Evolutionary conservation across 1,139 yeast genomes (phyloP).

Genomic region (Zygoascus meyerae): DNA sequence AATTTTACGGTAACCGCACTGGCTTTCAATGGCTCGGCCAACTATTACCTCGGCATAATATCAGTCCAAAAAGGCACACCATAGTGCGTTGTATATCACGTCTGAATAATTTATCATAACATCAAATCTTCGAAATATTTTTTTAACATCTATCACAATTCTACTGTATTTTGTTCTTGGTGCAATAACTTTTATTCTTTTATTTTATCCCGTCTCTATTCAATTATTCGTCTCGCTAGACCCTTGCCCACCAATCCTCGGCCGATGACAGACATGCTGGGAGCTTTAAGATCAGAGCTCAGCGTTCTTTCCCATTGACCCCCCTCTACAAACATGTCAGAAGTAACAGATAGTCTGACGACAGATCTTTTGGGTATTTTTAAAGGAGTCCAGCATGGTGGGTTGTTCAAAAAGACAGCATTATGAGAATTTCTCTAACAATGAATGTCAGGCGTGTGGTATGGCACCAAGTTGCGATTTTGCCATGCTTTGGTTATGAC

Average conservation of each 20-base stretch:
- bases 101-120: no score
- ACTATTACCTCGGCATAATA: no score
- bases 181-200: neutral
- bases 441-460: slow-evolving; percentile 40
- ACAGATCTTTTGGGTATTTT: slow-evolving; percentile 5
- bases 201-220: neutral
- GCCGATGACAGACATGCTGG: neutral
- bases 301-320: no score
- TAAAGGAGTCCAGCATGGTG: slow-evolving; percentile 10
- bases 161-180: no score
- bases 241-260: neutral
- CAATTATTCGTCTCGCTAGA: neutral
- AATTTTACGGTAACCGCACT: no score
- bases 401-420: neutral
- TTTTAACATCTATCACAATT: no score
- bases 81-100: no score
- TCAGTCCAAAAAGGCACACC: no score
- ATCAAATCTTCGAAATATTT: no score
- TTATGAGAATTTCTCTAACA: neutral
- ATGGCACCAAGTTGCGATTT: slow-evolving; percentile 70
- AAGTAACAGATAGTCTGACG: slow-evolving; percentile 3
- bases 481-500: slow-evolving; percentile 69
- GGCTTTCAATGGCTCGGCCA: no score
- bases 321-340: slow-evolving; percentile 3
- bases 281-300: no score